Conservation (phyloP, 495 filamentous ascomycete genomes). For the Neurospora sp. region DNA sequence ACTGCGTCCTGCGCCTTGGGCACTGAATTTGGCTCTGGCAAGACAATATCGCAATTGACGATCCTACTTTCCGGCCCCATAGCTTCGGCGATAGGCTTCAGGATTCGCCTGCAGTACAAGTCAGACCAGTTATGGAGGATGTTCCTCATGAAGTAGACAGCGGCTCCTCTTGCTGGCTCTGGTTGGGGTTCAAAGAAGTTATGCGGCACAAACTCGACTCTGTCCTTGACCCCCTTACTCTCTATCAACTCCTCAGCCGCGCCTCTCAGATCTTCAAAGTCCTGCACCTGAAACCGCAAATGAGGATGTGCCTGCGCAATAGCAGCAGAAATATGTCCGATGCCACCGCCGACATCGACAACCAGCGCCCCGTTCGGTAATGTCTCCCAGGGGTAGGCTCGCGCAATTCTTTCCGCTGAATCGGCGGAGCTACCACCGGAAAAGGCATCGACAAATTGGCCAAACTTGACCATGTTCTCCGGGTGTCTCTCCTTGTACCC, state of each 20-base stretch:
- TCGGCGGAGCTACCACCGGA: constrained; percentile 4
- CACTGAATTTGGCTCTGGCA: constrained; percentile 17
- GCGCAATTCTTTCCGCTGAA: constrained; percentile 5
- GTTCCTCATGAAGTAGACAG: constrained; percentile 30
- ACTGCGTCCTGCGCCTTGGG: constrained; percentile 2
- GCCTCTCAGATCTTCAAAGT: constrained; percentile 11
- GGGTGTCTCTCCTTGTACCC: constrained; percentile 11
- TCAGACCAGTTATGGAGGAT: constrained; percentile 39
- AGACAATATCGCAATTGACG: constrained; percentile 24
- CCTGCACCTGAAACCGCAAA: constrained; percentile 30
- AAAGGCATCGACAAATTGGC: constrained; percentile 5
- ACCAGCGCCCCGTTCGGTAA: constrained; percentile 17
- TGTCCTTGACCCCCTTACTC: constrained; percentile 1
- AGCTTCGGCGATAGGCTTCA: constrained; percentile 24
- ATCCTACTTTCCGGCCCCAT: constrained; percentile 24
- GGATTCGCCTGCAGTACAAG: constrained; percentile 20
- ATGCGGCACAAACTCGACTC: constrained; percentile 23
- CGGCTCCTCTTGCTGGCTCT: constrained; percentile 12
- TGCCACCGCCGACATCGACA: constrained; percentile 32
- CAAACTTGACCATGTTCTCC: constrained; percentile 10
- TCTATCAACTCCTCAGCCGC: background rate
- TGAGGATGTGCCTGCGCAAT: constrained; percentile 24
- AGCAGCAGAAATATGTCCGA: constrained; percentile 28
- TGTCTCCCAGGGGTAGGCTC: constrained; percentile 7
- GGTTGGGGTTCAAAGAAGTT: constrained; percentile 31